Evolutionary conservation across 108 stramenopile genomes (phyloP), one percentile per base, ranked within the genome.

Genomic region (Stephanodiscus minutulus): DNA sequence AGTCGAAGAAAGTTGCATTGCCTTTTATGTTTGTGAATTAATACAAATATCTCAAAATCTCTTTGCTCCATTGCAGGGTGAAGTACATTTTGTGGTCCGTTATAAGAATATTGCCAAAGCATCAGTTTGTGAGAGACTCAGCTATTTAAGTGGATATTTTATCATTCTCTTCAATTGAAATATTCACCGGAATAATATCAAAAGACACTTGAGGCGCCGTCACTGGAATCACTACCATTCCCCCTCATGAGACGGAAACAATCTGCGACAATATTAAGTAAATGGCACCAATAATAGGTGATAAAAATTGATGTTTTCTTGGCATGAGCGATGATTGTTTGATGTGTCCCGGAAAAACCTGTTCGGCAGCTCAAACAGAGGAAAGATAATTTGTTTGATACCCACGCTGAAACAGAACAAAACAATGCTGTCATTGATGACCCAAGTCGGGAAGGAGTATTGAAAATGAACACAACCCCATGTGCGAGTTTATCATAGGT

Each of bases 71-170:
- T 21, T 46, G 5, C 61, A 68, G 75, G 76, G 76, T 29, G 64
- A 57, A 54, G 47, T 54, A 17, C 63, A 66, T 24, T 17, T 52
- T 24, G 53, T 53, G 9, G 57, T 77, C n/a, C n/a, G n/a, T n/a
- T n/a, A n/a, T n/a, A n/a, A n/a, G n/a, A n/a, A n/a, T n/a, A n/a
- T n/a, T n/a, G n/a, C n/a, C n/a, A n/a, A n/a, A n/a, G n/a, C n/a
- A n/a, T n/a, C n/a, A n/a, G n/a, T n/a, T n/a, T n/a, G n/a, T n/a
- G n/a, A n/a, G n/a, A n/a, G n/a, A n/a, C n/a, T n/a, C n/a, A n/a
- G n/a, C 31, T 5, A 2, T 33, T 33, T 33, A 4, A 33, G 5
- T 33, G 31, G 5, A 33, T 33, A 33, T 33, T 33, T 5, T 4
- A 33, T 5, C 31, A 33, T 5, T 33, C 5, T 36, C 39, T 7